These are phyloP conservation scores for Neolecta irregularis DNA, from an alignment of 1,139 yeast species.

Conservation along the genomic window DNA sequence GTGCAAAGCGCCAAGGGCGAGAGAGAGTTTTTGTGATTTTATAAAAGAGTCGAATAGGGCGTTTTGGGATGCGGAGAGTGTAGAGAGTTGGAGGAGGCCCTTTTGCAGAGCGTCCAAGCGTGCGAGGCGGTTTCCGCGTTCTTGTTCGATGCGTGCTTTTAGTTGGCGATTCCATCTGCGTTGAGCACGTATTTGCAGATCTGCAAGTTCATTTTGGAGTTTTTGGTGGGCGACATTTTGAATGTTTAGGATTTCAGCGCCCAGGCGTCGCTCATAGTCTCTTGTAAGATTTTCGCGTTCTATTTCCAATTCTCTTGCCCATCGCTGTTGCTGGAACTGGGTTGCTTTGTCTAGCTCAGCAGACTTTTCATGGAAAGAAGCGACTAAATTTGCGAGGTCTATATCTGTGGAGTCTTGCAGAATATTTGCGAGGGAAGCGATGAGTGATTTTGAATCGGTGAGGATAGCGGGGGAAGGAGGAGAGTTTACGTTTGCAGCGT, in stretches of 20 bases:
- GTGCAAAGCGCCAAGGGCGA: slow-evolving; percentile 41
- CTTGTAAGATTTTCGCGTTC: slow-evolving; percentile 51
- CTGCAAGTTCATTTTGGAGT: slow-evolving; percentile 60
- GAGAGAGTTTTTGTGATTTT: slow-evolving; percentile 41
- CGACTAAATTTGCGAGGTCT: neutral
- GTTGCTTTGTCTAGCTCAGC: slow-evolving; percentile 1
- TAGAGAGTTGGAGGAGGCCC: slow-evolving; percentile 44
- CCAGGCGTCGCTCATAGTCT: slow-evolving; percentile 45
- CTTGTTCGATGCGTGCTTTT: slow-evolving; percentile 51
- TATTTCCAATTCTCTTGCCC: slow-evolving; percentile 41
- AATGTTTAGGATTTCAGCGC: slow-evolving; percentile 53
- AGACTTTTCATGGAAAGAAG: neutral
- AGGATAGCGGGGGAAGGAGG: neutral
- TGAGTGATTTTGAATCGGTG: slow-evolving; percentile 9
- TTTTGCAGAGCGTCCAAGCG: slow-evolving; percentile 45
- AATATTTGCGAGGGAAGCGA: neutral
- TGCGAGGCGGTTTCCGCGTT: slow-evolving; percentile 68
- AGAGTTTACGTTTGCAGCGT: slow-evolving; percentile 4
- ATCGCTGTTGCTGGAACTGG: slow-evolving; percentile 32
- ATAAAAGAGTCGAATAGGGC: slow-evolving; percentile 41
- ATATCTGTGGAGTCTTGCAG: neutral
- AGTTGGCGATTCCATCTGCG: slow-evolving; percentile 54
- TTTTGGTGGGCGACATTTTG: slow-evolving; percentile 54
- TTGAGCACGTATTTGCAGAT: slow-evolving; percentile 58
- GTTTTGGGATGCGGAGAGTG: slow-evolving; percentile 44